A percentile compares a stretch with the other conserved stretches of the same genome.
These are phyloP conservation scores for Tolypocladium inflatum DNA, from an alignment of 2,329 filamentous ascomycete species.

Conservation along the genomic window DNA sequence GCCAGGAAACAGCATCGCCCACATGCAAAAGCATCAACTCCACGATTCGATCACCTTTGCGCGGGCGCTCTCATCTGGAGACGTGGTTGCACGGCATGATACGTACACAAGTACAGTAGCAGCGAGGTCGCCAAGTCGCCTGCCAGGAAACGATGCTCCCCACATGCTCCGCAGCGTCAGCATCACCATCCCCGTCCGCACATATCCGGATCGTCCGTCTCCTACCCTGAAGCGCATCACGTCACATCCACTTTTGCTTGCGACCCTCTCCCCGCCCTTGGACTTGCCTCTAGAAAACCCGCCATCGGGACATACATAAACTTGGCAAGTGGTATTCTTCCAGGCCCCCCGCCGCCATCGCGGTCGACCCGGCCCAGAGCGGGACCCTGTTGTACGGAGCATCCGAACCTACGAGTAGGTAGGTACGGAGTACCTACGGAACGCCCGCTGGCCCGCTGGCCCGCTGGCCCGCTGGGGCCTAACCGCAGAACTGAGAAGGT, in stretches of 20 bases:
- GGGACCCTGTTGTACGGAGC: not conserved
- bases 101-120: no score
- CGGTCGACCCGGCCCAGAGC: not conserved
- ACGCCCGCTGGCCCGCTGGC: not conserved
- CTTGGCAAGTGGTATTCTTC: no score
- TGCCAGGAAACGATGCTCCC: not conserved
- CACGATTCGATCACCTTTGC: not conserved
- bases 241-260: not conserved
- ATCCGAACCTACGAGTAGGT: no score
- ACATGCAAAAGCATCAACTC: not conserved
- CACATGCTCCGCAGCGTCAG: not conserved
- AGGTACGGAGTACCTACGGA: not conserved
- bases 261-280: not conserved
- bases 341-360: not conserved
- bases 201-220: not conserved
- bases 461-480: not conserved
- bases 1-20: not conserved
- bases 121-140: no score
- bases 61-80: not conserved
- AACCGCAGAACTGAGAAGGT: not conserved
- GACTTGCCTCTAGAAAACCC: not conserved
- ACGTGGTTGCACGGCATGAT: not conserved
- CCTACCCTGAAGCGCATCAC: not conserved
- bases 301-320: no score
- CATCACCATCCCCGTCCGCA: not conserved